These are phyloP conservation scores for Cladosporium sp. DNA, from an alignment of 2,329 filamentous ascomycete species.

Conservation along the genomic window DNA sequence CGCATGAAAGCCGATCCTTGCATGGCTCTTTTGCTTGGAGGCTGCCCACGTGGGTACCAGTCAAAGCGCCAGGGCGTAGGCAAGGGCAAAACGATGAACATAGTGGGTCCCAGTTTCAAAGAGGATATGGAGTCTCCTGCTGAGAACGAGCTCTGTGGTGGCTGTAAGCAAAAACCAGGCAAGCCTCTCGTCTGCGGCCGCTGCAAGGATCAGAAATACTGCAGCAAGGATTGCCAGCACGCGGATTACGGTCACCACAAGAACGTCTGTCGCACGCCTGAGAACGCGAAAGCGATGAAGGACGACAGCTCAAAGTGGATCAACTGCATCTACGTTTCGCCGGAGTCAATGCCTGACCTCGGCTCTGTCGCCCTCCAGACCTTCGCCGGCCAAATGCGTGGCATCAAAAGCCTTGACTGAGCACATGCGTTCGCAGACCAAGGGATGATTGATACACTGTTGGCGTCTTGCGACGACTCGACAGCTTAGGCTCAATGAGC, in stretches of 20 bases:
- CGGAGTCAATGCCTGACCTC: too few species aligned
- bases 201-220: slow-evolving; percentile 4
- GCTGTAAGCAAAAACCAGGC: neutral
- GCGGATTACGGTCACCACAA: neutral
- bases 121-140: neutral
- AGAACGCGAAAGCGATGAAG: neutral
- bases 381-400: too few species aligned
- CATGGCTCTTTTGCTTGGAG: neutral
- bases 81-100: neutral
- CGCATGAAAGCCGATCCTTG: neutral
- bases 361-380: too few species aligned
- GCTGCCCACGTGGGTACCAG: neutral
- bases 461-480: too few species aligned
- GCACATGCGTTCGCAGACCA: too few species aligned
- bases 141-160: neutral
- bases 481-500: too few species aligned
- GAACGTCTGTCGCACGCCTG: neutral
- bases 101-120: neutral
- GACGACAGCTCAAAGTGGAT: neutral
- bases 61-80: neutral
- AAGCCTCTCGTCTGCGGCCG: neutral
- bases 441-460: too few species aligned
- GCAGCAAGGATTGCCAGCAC: neutral
- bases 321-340: too few species aligned
- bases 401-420: too few species aligned